A percentile compares a stretch with the other conserved stretches of the same genome.
phyloP scores from a whole-genome alignment of 768 basidiomycete genomes.

The Sarcodon sp. region DNA sequence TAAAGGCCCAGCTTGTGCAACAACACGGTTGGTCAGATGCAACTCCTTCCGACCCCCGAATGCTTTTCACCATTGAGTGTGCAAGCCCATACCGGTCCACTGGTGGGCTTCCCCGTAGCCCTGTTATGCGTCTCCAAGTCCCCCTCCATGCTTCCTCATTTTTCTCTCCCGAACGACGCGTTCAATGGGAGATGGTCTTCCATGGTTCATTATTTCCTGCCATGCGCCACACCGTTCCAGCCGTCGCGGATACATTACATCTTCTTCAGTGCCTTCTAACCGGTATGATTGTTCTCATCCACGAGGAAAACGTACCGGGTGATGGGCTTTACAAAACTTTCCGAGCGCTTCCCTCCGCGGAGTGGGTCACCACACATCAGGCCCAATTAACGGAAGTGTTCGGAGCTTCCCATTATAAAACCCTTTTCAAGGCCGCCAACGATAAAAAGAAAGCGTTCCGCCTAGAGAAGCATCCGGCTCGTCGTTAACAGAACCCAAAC shows the following conservation, averaged over 20 bases:
- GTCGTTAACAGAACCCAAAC: conserved; percentile 2
- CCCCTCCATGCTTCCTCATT: conserved; percentile 75
- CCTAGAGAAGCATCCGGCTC: conserved; percentile 35
- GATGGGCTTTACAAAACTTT: conserved; percentile 62
- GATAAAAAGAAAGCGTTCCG: conserved; percentile 65
- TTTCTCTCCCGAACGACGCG: conserved; percentile 72
- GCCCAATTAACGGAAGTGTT: conserved; percentile 57
- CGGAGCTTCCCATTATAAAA: conserved; percentile 57
- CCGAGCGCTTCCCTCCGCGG: conserved; percentile 63
- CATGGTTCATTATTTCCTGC: conserved; percentile 28
- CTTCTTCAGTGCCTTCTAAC: conserved; percentile 28
- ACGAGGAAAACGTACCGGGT: conserved; percentile 57
- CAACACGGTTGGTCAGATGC: conserved; percentile 62
- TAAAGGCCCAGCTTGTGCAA: conserved; percentile 51
- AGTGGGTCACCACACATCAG: conserved; percentile 68
- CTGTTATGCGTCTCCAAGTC: conserved; percentile 57
- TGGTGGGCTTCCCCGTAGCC: conserved; percentile 64
- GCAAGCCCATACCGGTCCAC: conserved; percentile 70
- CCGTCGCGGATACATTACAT: conserved; percentile 23
- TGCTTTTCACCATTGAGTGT: conserved; percentile 72
- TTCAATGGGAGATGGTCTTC: conserved; percentile 89
- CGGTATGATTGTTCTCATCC: conserved; percentile 37
- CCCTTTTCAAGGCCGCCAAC: conserved; percentile 59
- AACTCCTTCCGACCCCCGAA: conserved; percentile 44
- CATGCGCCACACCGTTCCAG: conserved; percentile 23